These are phyloP conservation scores for Fragaria iinumae DNA, from an alignment of 306 rosid species.

Conservation along the genomic window DNA sequence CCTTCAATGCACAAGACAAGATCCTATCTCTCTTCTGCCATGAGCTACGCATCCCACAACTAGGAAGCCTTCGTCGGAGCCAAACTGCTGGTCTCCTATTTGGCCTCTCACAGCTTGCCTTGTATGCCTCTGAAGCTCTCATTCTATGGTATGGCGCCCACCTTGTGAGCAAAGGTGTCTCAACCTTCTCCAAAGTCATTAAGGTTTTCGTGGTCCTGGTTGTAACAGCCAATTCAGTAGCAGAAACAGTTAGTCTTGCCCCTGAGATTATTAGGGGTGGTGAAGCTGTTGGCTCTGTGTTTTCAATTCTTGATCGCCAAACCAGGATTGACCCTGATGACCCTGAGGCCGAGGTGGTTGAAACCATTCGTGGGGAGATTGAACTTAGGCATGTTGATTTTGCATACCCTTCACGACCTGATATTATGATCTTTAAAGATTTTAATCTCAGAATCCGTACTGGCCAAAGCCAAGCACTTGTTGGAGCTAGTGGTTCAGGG, in stretches of 20 bases:
- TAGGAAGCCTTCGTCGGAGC: slow-evolving; percentile 82
- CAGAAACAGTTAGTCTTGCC: slow-evolving; percentile 97
- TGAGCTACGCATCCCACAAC: slow-evolving; percentile 73
- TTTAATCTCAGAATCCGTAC: slow-evolving; percentile 74
- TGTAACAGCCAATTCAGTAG: slow-evolving; percentile 95
- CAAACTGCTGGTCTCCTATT: slow-evolving; percentile 71
- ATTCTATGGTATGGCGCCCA: slow-evolving; percentile 93
- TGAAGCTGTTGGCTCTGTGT: slow-evolving; percentile 89
- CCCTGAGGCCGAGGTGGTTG: slow-evolving; percentile 73
- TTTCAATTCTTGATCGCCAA: slow-evolving; percentile 75
- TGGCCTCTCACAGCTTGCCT: slow-evolving; percentile 88
- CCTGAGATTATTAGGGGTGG: slow-evolving; percentile 98
- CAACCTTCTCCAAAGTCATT: slow-evolving; percentile 88
- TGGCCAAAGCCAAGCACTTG: slow-evolving; percentile 95
- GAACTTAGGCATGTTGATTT: slow-evolving; percentile 96
- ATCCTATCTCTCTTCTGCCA: slow-evolving; percentile 67
- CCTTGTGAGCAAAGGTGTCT: slow-evolving; percentile 74
- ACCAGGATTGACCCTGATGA: slow-evolving; percentile 90
- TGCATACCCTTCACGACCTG: slow-evolving; percentile 87
- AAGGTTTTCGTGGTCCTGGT: slow-evolving; percentile 92
- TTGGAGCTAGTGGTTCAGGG: slow-evolving; percentile 96
- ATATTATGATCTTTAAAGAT: slow-evolving; percentile 87
- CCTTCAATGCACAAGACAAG: slow-evolving; percentile 92
- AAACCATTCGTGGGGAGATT: slow-evolving; percentile 79
- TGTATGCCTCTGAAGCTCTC: slow-evolving; percentile 89